Conservation (phyloP, 2,329 filamentous ascomycete species). For the Westerdykella sp. region DNA sequence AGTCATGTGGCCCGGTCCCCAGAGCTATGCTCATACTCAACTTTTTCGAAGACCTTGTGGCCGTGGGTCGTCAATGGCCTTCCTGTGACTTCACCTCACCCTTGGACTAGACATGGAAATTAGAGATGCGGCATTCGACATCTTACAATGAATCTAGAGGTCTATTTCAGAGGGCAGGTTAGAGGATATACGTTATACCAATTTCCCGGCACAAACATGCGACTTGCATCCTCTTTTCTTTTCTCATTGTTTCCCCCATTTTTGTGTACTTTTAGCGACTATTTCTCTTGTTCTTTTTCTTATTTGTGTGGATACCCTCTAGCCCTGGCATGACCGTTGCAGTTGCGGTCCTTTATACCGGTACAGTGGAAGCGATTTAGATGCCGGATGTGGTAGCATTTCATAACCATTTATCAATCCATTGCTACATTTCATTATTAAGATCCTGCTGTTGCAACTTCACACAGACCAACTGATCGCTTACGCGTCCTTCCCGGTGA, state of each 20-base stretch:
- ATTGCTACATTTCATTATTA: constrained; percentile 1
- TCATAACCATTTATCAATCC: too few species aligned
- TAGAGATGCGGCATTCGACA: too few species aligned
- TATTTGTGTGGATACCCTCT: not conserved
- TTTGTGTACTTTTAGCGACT: too few species aligned
- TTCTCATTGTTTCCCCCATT: too few species aligned
- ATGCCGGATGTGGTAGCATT: constrained; percentile 1
- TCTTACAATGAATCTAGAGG: too few species aligned
- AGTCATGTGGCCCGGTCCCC: not conserved
- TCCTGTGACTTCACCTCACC: too few species aligned
- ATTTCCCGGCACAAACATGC: too few species aligned
- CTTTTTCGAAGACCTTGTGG: not conserved
- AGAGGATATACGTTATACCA: too few species aligned
- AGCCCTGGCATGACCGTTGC: not conserved
- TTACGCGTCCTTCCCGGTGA: constrained; percentile 6
- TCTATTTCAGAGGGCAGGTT: too few species aligned
- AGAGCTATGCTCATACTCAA: not conserved
- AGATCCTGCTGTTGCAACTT: constrained; percentile 9
- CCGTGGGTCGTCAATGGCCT: not conserved
- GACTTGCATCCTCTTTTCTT: too few species aligned
- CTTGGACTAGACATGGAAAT: too few species aligned
- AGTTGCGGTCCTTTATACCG: constrained; percentile 2
- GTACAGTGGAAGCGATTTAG: constrained; percentile 9
- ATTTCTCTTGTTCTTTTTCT: too few species aligned
- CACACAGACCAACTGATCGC: constrained; percentile 6